phyloP scores from a whole-genome alignment of 2,329 filamentous ascomycete genomes.

The Bipolaris oryzae region DNA sequence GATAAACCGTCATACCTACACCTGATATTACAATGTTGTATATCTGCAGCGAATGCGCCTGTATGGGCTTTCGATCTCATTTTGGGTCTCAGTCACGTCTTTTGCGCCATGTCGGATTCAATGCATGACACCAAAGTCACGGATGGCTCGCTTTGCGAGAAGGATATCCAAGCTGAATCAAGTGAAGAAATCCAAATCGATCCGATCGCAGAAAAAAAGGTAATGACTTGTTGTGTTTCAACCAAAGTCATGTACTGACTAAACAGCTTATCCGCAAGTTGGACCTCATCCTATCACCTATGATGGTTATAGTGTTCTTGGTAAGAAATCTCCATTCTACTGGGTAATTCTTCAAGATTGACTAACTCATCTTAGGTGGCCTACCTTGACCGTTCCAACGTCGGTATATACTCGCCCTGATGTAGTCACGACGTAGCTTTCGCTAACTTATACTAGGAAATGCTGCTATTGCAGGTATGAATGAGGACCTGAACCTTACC shows the following conservation, averaged over 20 bases:
- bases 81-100: neutral
- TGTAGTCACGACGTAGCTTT: constrained; percentile 1
- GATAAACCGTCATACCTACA: neutral
- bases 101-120: constrained; percentile 11
- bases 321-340: constrained; percentile 19
- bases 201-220: constrained; percentile 49
- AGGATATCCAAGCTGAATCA: constrained; percentile 12
- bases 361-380: neutral
- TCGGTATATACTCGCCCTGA: constrained; percentile 43
- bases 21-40: neutral
- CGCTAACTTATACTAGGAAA: constrained; percentile 45
- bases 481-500: constrained; percentile 23
- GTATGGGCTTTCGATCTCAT: neutral
- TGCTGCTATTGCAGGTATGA: constrained; percentile 38
- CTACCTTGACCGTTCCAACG: constrained; percentile 57
- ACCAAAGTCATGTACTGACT: neutral
- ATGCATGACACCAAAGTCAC: constrained; percentile 12
- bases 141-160: constrained; percentile 17
- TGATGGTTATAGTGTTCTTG: constrained; percentile 62
- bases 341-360: neutral
- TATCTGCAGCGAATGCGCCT: neutral
- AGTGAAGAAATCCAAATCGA: constrained; percentile 44
- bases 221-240: neutral
- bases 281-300: constrained; percentile 54
- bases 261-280: constrained; percentile 55